These are phyloP conservation scores for Chlorella sp. DNA, from an alignment of 139 green algal species.

Conservation along the genomic window DNA sequence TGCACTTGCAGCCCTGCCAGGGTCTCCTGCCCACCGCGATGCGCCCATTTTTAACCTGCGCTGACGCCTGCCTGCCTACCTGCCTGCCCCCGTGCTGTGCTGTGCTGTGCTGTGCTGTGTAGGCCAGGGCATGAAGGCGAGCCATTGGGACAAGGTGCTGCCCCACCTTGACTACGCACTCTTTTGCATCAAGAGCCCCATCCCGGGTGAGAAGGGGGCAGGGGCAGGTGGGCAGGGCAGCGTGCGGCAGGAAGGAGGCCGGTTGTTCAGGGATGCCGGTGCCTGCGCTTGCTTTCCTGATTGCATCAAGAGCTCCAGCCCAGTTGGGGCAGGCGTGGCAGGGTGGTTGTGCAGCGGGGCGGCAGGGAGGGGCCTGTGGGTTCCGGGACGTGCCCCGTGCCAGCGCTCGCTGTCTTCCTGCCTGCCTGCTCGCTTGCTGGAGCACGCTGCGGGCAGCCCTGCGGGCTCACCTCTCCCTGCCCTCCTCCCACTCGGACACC, in stretches of 20 bases:
- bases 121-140: conserved; percentile 66
- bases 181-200: conserved; percentile 72
- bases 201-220: conserved; percentile 2
- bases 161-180: conserved; percentile 74
- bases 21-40: too few relatives aligned
- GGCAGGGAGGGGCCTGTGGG: not conserved
- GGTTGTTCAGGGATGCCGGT: not conserved
- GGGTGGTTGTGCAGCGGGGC: too few relatives aligned
- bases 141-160: conserved; percentile 68
- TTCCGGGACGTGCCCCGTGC: too few relatives aligned
- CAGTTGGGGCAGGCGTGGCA: not conserved
- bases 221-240: too few relatives aligned
- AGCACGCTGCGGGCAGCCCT: not conserved
- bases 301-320: conserved; percentile 60
- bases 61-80: not conserved
- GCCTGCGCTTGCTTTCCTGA: not conserved
- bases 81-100: not conserved
- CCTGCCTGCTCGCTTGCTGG: not conserved
- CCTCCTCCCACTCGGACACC: not conserved
- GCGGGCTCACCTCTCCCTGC: not conserved
- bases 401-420: too few relatives aligned
- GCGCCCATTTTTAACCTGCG: too few relatives aligned
- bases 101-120: not conserved
- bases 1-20: too few relatives aligned
- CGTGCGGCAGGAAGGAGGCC: not conserved